Evolutionary conservation across 148 eudicot genomes (phyloP), one percentile per base, ranked within the genome.

Genomic region (Vaccinium darrowii): DNA sequence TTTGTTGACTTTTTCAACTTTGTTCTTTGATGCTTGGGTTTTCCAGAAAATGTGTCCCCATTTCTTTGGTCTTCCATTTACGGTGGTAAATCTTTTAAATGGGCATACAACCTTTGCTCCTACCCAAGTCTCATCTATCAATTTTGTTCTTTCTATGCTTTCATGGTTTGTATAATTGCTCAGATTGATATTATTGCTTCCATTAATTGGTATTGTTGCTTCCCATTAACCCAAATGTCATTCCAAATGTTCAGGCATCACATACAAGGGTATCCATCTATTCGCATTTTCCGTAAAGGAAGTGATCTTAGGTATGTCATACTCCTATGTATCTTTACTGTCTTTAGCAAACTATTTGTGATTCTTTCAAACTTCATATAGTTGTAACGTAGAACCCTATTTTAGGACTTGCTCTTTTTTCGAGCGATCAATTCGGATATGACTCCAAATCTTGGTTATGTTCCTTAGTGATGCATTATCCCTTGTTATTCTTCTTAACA

Each of bases 221-320:
- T 84, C 74, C 76, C 54, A 50, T 79, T 88, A 77, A 88, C 65
- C 76, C 39, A 73, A 58, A 76, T 56, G 67, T 83, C 71, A 1
- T 79, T 86, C 33, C 74, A 72, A 49, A 58, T 84, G 21, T 86
- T 87, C 94, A 97, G 99, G 95, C 87, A 95, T 88, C 97, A 95
- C 88, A 88, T 95, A 83, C 98, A 95, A 84, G 98, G 95, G 16
- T 95, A 95, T 89, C 98, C 98, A 65, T 92, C 98, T 54, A 92
- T 95, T 82, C 91, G 97, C 85, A 93, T 93, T 81, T 94, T 91
- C 76, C 93, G 97, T 30, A 92, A 92, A 90, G 97, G 97, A 85
- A 91, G 87, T 43, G 93, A 92, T 86, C 63, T 91, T 82, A 95
- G 89, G 98, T 81, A 65, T 77, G 49, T 85, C 11, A 75, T 18